phyloP scores from a whole-genome alignment of 768 basidiomycete genomes.

The Scleroderma citrinum region DNA sequence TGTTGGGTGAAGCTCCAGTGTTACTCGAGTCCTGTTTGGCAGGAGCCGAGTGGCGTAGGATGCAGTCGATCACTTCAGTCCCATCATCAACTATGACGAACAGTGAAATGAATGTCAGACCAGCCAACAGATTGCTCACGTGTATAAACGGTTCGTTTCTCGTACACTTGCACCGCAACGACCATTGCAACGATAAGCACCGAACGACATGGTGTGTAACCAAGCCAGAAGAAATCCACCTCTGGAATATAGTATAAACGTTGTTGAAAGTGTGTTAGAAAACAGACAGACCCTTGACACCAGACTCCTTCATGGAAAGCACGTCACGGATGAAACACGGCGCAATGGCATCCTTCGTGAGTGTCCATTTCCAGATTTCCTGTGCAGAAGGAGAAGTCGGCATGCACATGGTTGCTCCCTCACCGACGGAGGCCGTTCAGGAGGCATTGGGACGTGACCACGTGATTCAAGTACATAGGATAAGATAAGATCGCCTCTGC shows the following conservation, averaged over 20 bases:
- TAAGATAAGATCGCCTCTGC: neutral
- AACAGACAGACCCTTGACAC: conserved; percentile 23
- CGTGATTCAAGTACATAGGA: too few species aligned
- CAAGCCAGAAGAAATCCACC: conserved; percentile 65
- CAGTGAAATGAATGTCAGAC: neutral
- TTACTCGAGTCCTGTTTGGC: conserved; percentile 2
- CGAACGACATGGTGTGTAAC: conserved; percentile 61
- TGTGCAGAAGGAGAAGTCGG: conserved; percentile 1
- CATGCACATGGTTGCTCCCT: neutral
- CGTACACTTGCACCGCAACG: conserved; percentile 56
- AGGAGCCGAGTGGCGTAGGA: conserved; percentile 34
- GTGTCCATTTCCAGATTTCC: conserved; percentile 45
- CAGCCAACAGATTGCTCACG: conserved; percentile 32
- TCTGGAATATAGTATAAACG: conserved; percentile 26
- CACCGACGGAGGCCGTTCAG: too few species aligned
- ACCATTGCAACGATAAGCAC: conserved; percentile 58
- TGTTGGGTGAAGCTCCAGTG: conserved; percentile 14
- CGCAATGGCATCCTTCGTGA: conserved; percentile 49
- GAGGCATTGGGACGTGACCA: too few species aligned
- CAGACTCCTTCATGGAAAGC: conserved; percentile 37
- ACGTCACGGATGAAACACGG: conserved; percentile 53
- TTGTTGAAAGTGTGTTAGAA: neutral
- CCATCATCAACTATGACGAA: conserved; percentile 64
- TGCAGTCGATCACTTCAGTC: conserved; percentile 66
- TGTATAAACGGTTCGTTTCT: conserved; percentile 54